Base-by-base conservation (phyloP, 108 stramenopile species). In the Epipyxis sp. region DNA sequence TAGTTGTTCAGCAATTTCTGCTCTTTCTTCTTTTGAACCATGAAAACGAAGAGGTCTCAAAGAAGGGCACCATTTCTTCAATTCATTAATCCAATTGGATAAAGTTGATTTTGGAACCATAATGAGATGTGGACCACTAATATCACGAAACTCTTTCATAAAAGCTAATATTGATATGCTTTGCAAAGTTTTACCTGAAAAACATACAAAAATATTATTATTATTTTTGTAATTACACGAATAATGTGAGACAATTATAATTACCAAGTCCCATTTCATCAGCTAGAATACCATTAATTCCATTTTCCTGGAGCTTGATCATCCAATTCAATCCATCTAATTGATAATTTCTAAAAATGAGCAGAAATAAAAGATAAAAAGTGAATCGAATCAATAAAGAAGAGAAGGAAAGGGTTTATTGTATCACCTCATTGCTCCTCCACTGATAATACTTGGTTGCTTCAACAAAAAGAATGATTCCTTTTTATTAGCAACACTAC, bases 81-180 rank as follows among this genome's bases (percentile, higher is more conserved):
- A 79, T 86, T 99, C 99, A 81, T 97, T 97, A 90, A 92, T 91
- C 99, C 99, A 99, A 80, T 97, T 97, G 82, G 91, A 90, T 40
- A 99, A 90, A 1, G 97, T 97, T 1, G 93, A 93, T 87, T 97
- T 97, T 20, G 99, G 99, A 2, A 98, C 97, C 77, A 93, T 89
- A 76, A 99, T 89, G 30, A 99, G 81, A 87, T 97, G 97, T 10
- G 95, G 98, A 1, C 98, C 98, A 62, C 84, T 86, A 69, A 96
- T 86, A 25, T 92, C 91, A 69, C 85, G 80, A 76, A 90, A 89
- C 82, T 92, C 91, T 13, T 92, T 86, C 54, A 92, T 72, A 80
- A 92, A 83, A 1, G 87, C 90, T 54, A 97, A 77, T 46, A 97
- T 76, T 43, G 90, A 86, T 62, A 97, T 93, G 16, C 91, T 92